Evolutionary conservation across 768 basidiomycete species (phyloP).

Genomic region (Punctularia strigosozonata): DNA sequence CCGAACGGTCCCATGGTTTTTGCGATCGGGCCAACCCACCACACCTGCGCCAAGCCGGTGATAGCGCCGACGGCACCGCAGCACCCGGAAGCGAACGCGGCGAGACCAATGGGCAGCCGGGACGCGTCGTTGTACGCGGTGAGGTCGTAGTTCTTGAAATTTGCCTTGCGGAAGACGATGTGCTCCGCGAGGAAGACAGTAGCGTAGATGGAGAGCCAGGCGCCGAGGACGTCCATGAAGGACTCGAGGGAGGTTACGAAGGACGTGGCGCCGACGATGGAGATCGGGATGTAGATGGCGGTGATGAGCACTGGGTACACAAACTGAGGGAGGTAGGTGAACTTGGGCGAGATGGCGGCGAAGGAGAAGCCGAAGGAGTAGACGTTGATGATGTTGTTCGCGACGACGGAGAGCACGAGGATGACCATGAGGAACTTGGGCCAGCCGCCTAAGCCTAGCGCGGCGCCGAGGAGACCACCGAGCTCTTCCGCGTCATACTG

Average conservation of each 20-base stretch:
- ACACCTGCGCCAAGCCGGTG: slow-evolving; percentile 15
- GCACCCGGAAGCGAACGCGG: slow-evolving; percentile 17
- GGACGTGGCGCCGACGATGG: slow-evolving; percentile 22
- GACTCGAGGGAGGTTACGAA: slow-evolving; percentile 23
- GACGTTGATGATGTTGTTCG: slow-evolving; percentile 18
- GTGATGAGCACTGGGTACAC: slow-evolving; percentile 15
- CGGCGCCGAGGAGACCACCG: slow-evolving; percentile 33
- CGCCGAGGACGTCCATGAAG: slow-evolving; percentile 14
- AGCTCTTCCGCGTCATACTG: slow-evolving; percentile 25
- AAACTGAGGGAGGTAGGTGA: slow-evolving; percentile 2
- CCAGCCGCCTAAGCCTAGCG: slow-evolving; percentile 25
- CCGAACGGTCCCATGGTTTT: no score
- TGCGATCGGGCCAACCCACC: no score
- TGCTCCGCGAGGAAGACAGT: slow-evolving; percentile 25
- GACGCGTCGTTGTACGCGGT: background rate
- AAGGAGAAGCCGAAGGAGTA: slow-evolving; percentile 21
- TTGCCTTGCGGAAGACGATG: slow-evolving; percentile 23
- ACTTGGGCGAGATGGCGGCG: slow-evolving; percentile 17
- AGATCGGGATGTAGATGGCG: slow-evolving; percentile 22
- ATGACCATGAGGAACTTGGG: slow-evolving; percentile 35
- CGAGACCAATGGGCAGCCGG: slow-evolving; percentile 13
- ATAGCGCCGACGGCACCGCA: slow-evolving; percentile 21
- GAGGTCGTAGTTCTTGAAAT: slow-evolving; percentile 16
- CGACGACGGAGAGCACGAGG: slow-evolving; percentile 10
- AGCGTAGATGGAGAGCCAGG: slow-evolving; percentile 28